Base-by-base conservation (phyloP, 306 rosid genomes). In the Fragaria ananassa region DNA sequence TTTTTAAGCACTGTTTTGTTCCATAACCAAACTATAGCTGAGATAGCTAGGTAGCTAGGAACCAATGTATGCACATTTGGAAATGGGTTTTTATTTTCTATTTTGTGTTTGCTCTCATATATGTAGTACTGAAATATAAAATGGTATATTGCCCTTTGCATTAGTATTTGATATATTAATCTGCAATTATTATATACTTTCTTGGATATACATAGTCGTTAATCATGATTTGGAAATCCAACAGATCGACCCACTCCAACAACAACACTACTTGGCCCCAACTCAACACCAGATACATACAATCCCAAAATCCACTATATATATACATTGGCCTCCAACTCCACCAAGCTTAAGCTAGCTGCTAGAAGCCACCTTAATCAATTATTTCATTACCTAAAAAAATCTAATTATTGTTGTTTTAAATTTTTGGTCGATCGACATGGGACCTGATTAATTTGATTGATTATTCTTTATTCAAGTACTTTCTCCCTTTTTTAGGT, bases 391-490 rank as follows among this genome's bases (percentile, higher is more conserved):
- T 70, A 86, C 85, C 83, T 78, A 79, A 79, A 85, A 81, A 84
- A 29, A 29, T 83, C 84, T 80, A 78, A 75, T 57, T 76, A 58
- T 80, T 77, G 66, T 73, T 81, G 75, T 81, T 86, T 53, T 35
- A 35, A 51, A 34, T n/a, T 50, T 71, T 70, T 49, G 44, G 44
- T 71, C 29, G 18, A 34, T 39, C 11, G 27, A 71, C 31, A 71
- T 85, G 97, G 96, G 91, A 70, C 95, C 96, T 63, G 70, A 46
- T 65, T 63, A 65, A 39, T 39, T 37, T 37, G 27, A 65, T 51
- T 72, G 72, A 69, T 60, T 60, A 77, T 85, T 81, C 78, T 74
- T 85, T 87, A 81, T 74, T 78, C 85, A 82, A 83, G 78, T 80
- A 86, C 81, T 71, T 75, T 68, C 80, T 58, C 76, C 83, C 83